phyloP scores from a whole-genome alignment of 2,329 filamentous ascomycete genomes.

The Aspergillus novofumigatus region DNA sequence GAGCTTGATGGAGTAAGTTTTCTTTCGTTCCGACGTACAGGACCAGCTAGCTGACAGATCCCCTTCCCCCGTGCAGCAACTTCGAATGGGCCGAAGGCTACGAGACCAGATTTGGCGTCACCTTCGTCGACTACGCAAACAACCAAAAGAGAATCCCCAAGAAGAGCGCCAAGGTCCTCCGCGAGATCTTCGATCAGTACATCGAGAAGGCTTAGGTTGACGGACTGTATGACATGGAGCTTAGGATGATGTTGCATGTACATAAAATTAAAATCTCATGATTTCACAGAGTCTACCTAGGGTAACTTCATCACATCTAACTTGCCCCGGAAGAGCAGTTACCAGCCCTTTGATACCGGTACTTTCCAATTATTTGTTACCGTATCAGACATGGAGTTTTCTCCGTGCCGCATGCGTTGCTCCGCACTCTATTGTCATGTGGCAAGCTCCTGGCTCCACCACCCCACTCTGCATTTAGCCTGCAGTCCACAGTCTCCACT shows the following conservation, averaged over 20 bases:
- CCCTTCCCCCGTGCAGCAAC: constrained; percentile 49
- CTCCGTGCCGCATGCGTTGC: background rate
- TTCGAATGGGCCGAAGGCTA: constrained; percentile 93
- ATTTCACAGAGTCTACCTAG: background rate
- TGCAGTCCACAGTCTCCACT: background rate
- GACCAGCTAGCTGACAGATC: constrained; percentile 4
- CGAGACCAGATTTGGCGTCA: constrained; percentile 79
- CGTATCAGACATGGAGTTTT: background rate
- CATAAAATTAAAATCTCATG: background rate
- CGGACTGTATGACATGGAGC: background rate
- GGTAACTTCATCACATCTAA: background rate
- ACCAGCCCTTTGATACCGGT: background rate
- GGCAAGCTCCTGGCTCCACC: background rate
- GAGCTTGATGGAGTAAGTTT: constrained; percentile 70
- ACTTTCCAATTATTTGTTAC: background rate
- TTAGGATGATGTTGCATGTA: background rate
- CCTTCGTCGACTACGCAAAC: constrained; percentile 75
- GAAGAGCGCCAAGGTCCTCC: constrained; percentile 72
- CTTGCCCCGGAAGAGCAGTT: too few species aligned
- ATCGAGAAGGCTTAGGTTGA: constrained; percentile 55
- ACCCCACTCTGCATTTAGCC: background rate
- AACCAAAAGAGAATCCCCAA: constrained; percentile 77
- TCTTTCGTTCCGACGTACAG: background rate
- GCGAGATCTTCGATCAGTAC: constrained; percentile 65
- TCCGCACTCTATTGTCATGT: background rate